phyloP scores from a whole-genome alignment of 1,284 basidiomycete genomes.

The Cryptococcus sp. region DNA sequence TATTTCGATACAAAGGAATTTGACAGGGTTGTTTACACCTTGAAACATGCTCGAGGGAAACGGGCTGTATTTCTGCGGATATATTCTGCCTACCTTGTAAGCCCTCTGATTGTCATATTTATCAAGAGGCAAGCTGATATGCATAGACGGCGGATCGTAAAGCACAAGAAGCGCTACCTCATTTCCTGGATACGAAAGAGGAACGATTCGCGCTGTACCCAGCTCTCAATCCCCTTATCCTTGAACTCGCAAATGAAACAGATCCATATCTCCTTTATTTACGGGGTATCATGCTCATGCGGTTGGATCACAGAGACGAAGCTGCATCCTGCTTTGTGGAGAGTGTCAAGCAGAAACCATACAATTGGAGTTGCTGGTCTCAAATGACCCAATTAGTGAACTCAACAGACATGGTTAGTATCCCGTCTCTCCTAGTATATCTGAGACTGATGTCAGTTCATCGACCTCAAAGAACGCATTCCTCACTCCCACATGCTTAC shows the following conservation, averaged over 20 bases:
- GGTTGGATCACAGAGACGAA: conserved; percentile 71
- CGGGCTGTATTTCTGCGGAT: conserved; percentile 72
- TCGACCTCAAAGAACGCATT: conserved; percentile 44
- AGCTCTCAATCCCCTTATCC: conserved; percentile 60
- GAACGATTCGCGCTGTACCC: conserved; percentile 62
- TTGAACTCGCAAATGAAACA: conserved; percentile 56
- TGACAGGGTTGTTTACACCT: conserved; percentile 63
- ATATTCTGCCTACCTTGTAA: conserved; percentile 81
- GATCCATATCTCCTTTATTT: conserved; percentile 86
- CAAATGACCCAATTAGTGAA: conserved; percentile 74
- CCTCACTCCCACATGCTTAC: conserved; percentile 42
- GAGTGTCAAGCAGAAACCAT: conserved; percentile 76
- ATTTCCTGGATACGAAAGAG: conserved; percentile 60
- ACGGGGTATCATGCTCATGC: conserved; percentile 76
- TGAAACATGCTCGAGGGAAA: conserved; percentile 61
- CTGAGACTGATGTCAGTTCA: conserved; percentile 28
- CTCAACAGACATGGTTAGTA: conserved; percentile 78
- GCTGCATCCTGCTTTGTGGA: conserved; percentile 76
- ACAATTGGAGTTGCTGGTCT: conserved; percentile 95
- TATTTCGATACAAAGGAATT: conserved; percentile 78
- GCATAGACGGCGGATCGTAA: conserved; percentile 45
- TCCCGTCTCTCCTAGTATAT: not conserved
- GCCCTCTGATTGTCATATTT: conserved; percentile 44
- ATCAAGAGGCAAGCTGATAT: not conserved
- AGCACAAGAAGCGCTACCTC: conserved; percentile 47